Percentiles rank a stretch among this genome's conserved stretches.
phyloP scores from a whole-genome alignment of 2,329 filamentous ascomycete species.

The Capronia americana region DNA sequence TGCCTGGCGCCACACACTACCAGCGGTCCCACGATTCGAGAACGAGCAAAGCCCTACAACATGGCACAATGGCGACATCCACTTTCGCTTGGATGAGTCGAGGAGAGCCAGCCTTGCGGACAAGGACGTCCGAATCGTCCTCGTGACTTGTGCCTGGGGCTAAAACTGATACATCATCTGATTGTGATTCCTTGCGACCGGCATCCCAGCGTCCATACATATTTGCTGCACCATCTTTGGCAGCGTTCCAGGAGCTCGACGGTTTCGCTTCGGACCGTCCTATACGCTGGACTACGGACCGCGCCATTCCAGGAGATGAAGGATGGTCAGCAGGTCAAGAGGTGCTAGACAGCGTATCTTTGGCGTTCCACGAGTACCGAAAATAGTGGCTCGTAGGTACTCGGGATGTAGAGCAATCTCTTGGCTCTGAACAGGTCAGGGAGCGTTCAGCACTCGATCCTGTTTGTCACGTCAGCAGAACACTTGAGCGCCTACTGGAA shows the following conservation, averaged over 20 bases:
- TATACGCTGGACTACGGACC: not conserved
- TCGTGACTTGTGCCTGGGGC: constrained; percentile 11
- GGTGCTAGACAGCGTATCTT: not conserved
- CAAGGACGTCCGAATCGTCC: constrained; percentile 3
- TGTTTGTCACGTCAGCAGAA: constrained; percentile 24
- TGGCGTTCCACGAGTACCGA: not conserved
- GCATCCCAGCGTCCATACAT: constrained; percentile 7
- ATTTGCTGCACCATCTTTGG: not conserved
- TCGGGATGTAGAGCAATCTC: not conserved
- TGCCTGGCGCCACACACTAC: constrained; percentile 12
- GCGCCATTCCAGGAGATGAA: not conserved
- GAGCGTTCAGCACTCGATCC: constrained; percentile 41
- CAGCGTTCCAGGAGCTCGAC: not conserved
- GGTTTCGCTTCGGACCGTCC: not conserved
- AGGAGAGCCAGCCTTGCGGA: constrained; percentile 1
- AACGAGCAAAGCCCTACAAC: constrained; percentile 6
- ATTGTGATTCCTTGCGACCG: constrained; percentile 11
- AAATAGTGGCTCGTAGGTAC: not conserved
- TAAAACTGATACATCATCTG: constrained; percentile 20
- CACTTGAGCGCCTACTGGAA: not conserved
- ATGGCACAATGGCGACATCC: not conserved
- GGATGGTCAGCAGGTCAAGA: not conserved
- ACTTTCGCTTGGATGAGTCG: not conserved
- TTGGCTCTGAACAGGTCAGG: constrained; percentile 13
- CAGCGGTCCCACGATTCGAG: constrained; percentile 13